These are phyloP conservation scores for Starmerella scarabaei DNA, from an alignment of 805 yeast species.

Conservation along the genomic window DNA sequence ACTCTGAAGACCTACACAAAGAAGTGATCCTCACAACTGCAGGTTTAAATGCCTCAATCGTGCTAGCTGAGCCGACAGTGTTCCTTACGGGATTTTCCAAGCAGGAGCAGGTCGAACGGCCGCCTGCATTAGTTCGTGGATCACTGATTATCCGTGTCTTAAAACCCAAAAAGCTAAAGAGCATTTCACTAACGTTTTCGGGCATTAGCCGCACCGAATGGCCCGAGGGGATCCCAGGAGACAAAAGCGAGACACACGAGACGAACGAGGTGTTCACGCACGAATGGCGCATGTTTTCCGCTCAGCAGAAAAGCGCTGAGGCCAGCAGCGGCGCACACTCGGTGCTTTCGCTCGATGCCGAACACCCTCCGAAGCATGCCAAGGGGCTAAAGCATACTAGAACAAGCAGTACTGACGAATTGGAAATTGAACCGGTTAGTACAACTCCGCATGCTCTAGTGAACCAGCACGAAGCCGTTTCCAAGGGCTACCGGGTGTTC, in stretches of 20 bases:
- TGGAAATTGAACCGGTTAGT: not conserved
- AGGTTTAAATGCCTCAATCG: conserved; percentile 19
- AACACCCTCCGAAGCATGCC: not conserved
- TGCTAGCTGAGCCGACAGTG: conserved; percentile 63
- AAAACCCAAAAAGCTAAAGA: conserved; percentile 60
- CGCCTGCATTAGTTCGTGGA: conserved; percentile 75
- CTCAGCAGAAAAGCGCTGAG: conserved; percentile 27
- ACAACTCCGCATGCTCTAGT: conserved; percentile 14
- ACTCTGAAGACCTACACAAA: conserved; percentile 4
- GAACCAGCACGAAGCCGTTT: conserved; percentile 18
- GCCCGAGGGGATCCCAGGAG: conserved; percentile 98
- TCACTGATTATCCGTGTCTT: conserved; percentile 54
- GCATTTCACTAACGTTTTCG: conserved; percentile 45
- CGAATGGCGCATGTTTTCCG: conserved; percentile 77
- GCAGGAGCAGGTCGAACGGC: conserved; percentile 47
- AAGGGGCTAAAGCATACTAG: conserved; percentile 5
- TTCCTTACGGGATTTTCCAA: conserved; percentile 72
- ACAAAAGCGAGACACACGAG: conserved; percentile 54
- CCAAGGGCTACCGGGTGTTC: conserved; percentile 38
- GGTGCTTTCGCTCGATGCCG: conserved; percentile 22
- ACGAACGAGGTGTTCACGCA: conserved; percentile 55
- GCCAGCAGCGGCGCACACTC: conserved; percentile 35
- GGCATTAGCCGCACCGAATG: conserved; percentile 77
- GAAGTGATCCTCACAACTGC: conserved; percentile 18
- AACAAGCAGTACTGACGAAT: not conserved